Evolutionary conservation across 2,329 filamentous ascomycete genomes (phyloP).

Genomic region (Aspergillus ruber): DNA sequence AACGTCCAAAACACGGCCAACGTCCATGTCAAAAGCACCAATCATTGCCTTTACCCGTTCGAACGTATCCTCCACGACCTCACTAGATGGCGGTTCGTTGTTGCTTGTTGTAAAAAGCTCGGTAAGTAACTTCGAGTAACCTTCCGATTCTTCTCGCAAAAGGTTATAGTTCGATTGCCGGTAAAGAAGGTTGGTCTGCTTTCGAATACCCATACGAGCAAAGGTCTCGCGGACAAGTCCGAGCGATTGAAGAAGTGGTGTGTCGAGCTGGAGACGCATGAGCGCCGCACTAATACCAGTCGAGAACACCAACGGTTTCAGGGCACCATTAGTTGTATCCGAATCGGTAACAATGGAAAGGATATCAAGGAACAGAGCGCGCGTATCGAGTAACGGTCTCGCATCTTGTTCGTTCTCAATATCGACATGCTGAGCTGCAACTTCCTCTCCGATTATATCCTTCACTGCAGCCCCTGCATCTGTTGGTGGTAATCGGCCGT

Average conservation of each 20-base stretch:
- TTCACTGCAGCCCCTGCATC: conserved; percentile 69
- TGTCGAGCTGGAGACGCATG: conserved; percentile 80
- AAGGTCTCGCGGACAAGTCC: conserved; percentile 83
- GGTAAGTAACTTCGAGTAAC: conserved; percentile 91
- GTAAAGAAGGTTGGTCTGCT: conserved; percentile 88
- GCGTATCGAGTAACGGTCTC: conserved; percentile 48
- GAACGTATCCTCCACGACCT: conserved; percentile 77
- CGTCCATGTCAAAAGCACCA: conserved; percentile 93
- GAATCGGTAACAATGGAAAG: conserved; percentile 72
- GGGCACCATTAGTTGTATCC: conserved; percentile 51
- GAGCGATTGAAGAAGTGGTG: conserved; percentile 64
- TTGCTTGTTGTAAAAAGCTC: conserved; percentile 88
- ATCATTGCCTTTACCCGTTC: conserved; percentile 90
- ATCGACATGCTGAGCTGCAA: conserved; percentile 43
- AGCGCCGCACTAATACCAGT: conserved; percentile 65
- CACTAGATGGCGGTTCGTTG: conserved; percentile 63
- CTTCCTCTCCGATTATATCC: conserved; percentile 61
- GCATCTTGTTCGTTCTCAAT: conserved; percentile 36
- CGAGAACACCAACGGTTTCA: conserved; percentile 64
- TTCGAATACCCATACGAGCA: conserved; percentile 71
- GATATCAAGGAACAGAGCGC: conserved; percentile 73
- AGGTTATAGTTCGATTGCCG: conserved; percentile 96
- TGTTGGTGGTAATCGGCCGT: conserved; percentile 58
- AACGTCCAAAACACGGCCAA: conserved; percentile 88
- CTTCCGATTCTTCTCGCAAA: conserved; percentile 89